Evolutionary conservation across 495 filamentous ascomycete genomes (phyloP).

Genomic region (Penicillium coprophilum): DNA sequence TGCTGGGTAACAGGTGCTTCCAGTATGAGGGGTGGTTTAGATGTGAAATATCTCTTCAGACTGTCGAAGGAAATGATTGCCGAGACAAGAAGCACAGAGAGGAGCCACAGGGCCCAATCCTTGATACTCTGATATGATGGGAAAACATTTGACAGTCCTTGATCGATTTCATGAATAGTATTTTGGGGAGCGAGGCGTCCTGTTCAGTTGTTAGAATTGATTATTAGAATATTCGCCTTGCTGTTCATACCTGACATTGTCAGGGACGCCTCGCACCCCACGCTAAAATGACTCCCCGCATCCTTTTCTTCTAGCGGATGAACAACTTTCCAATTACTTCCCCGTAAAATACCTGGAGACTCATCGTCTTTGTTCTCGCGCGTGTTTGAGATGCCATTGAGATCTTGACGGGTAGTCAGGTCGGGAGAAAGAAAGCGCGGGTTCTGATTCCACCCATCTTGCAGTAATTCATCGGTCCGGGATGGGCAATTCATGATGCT

Average conservation of each 20-base stretch:
- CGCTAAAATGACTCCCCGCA: conserved; percentile 6
- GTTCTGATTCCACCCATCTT: conserved; percentile 55
- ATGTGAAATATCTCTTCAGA: conserved; percentile 13
- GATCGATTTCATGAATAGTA: conserved; percentile 7
- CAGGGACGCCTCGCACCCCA: conserved; percentile 28
- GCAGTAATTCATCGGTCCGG: conserved; percentile 50
- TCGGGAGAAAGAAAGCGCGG: conserved; percentile 51
- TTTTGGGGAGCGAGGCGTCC: conserved; percentile 27
- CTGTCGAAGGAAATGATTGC: conserved; percentile 25
- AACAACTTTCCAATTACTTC: conserved; percentile 15
- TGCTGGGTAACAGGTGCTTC: conserved; percentile 4
- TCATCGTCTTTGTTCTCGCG: conserved; percentile 23
- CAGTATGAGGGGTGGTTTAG: background rate
- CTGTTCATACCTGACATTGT: conserved; percentile 33
- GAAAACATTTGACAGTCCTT: conserved; percentile 2
- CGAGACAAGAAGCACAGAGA: conserved; percentile 31
- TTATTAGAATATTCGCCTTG: background rate
- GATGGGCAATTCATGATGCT: conserved; percentile 58
- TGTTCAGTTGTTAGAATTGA: conserved; percentile 8
- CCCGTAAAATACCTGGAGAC: background rate
- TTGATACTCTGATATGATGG: conserved; percentile 22
- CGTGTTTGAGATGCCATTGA: conserved; percentile 46
- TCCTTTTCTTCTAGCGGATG: conserved; percentile 10
- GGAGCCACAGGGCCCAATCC: conserved; percentile 30
- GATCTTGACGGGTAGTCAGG: conserved; percentile 57